phyloP scores from a whole-genome alignment of 805 yeast genomes.

The Ogataea saltuana region DNA sequence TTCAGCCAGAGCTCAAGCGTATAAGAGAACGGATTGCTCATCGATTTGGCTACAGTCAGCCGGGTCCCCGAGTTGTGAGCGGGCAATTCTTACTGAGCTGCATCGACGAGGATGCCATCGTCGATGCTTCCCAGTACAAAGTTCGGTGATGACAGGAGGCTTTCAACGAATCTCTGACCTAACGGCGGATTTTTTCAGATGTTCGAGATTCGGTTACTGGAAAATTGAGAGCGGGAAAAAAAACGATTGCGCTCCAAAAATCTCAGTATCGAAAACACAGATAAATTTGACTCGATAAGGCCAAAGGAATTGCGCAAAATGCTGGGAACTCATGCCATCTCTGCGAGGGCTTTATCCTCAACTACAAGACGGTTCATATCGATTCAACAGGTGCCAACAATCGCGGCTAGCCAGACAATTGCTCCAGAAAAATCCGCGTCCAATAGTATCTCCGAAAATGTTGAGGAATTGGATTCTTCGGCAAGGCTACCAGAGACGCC shows the following conservation, averaged over 20 bases:
- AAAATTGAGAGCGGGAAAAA: too few species aligned
- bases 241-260: too few species aligned
- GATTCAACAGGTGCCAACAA: conserved; percentile 21
- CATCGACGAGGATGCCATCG: conserved; percentile 23
- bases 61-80: conserved; percentile 40
- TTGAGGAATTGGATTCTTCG: conserved; percentile 13
- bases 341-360: too few species aligned
- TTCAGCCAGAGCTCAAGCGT: conserved; percentile 1
- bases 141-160: not conserved
- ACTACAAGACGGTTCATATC: conserved; percentile 18
- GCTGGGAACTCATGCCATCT: too few species aligned
- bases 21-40: conserved; percentile 4
- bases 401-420: conserved; percentile 2
- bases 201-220: too few species aligned
- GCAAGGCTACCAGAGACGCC: not conserved
- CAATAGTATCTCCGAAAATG: conserved; percentile 14
- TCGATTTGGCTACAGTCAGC: conserved; percentile 11
- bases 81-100: conserved; percentile 37
- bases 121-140: conserved; percentile 17
- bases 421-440: not conserved
- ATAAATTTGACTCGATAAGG: too few species aligned
- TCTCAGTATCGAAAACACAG: too few species aligned
- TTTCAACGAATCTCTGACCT: not conserved
- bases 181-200: too few species aligned
- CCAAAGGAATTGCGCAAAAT: too few species aligned